Evolutionary conservation across 2,329 filamentous ascomycete genomes (phyloP).

Genomic region (Aspergillus melleus): DNA sequence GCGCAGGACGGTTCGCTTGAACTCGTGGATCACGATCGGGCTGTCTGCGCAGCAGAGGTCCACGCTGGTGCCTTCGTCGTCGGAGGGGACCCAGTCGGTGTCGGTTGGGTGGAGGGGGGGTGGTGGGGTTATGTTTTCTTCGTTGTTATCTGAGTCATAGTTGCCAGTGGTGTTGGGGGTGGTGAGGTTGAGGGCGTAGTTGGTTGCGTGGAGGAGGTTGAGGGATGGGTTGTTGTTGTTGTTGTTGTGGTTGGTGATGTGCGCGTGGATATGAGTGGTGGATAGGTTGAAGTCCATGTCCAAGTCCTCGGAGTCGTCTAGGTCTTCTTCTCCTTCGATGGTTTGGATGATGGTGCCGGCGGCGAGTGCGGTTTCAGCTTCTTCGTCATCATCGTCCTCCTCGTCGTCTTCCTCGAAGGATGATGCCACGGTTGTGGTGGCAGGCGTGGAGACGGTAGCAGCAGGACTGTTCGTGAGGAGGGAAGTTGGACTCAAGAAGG

Average conservation of each 20-base stretch:
- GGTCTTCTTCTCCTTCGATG: no score
- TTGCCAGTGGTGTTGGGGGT: background rate
- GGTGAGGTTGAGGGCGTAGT: no score
- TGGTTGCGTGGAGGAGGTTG: background rate
- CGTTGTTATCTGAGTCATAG: background rate
- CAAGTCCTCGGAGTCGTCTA: no score
- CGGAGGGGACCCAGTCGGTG: slow-evolving; percentile 8
- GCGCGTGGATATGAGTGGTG: background rate
- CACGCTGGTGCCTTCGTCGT: background rate
- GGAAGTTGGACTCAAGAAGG: background rate
- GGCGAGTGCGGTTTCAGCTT: no score
- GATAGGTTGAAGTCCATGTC: background rate
- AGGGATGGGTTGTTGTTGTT: background rate
- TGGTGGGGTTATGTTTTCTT: background rate
- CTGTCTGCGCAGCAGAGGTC: slow-evolving; percentile 6
- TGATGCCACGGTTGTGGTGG: background rate
- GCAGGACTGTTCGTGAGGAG: background rate
- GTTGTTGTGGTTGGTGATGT: no score
- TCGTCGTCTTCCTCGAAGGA: background rate
- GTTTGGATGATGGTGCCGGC: no score
- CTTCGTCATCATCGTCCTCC: background rate
- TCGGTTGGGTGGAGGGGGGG: background rate
- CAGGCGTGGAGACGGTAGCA: background rate
- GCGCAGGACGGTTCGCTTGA: background rate
- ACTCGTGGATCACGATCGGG: slow-evolving; percentile 12